These are phyloP conservation scores for Salinomyces thailandicus DNA, from an alignment of 2,329 filamentous ascomycete species.

Conservation along the genomic window DNA sequence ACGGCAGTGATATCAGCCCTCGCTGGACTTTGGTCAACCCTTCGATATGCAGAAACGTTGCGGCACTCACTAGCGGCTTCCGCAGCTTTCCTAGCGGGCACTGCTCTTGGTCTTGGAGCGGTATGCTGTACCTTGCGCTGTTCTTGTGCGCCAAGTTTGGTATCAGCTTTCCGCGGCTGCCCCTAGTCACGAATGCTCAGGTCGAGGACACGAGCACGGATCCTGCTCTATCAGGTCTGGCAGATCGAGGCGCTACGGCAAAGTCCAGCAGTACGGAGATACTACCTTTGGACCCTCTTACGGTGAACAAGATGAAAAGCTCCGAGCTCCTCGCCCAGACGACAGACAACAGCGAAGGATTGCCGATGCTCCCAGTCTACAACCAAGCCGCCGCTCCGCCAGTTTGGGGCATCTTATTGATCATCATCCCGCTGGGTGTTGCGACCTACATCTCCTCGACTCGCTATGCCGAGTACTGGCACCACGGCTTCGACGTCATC, in stretches of 20 bases:
- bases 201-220: conserved; percentile 13
- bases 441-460: conserved; percentile 74
- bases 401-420: conserved; percentile 61
- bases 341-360: conserved; percentile 7
- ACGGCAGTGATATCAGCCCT: conserved; percentile 39
- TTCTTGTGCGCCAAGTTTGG: conserved; percentile 78
- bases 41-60: conserved; percentile 63
- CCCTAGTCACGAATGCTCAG: conserved; percentile 23
- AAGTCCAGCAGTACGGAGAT: conserved; percentile 6
- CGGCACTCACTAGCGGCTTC: conserved; percentile 70
- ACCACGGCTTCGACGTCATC: conserved; percentile 87
- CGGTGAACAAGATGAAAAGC: conserved; percentile 3
- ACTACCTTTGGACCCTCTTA: conserved; percentile 12
- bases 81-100: conserved; percentile 75
- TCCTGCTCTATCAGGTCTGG: not conserved
- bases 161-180: conserved; percentile 60
- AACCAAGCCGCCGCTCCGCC: conserved; percentile 73
- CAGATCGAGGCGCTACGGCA: not conserved
- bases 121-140: conserved; percentile 78
- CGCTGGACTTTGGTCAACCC: conserved; percentile 55
- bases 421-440: conserved; percentile 59
- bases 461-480: conserved; percentile 77
- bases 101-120: conserved; percentile 67
- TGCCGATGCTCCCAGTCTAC: conserved; percentile 25
- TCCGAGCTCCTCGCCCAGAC: conserved; percentile 5